Percentiles rank a stretch among this genome's conserved stretches.
These are phyloP conservation scores for Tulasnella sp. DNA, from an alignment of 768 basidiomycete genomes.

Conservation along the genomic window DNA sequence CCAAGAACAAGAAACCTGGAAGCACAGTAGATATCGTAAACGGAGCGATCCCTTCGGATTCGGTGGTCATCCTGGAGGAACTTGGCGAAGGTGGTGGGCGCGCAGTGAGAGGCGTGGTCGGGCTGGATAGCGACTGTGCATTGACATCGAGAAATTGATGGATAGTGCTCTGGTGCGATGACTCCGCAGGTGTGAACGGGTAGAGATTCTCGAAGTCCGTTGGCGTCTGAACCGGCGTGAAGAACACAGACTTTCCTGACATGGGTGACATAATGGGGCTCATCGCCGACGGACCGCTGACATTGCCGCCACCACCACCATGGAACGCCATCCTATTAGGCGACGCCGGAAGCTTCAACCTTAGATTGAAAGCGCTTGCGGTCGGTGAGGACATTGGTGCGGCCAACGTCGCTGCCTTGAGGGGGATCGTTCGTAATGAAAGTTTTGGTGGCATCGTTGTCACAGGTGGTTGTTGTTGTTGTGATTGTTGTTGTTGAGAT, in stretches of 20 bases:
- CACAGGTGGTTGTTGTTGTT: conserved; percentile 2
- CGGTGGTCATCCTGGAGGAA: conserved; percentile 38
- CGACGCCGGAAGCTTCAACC: conserved; percentile 3
- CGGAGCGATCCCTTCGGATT: conserved; percentile 13
- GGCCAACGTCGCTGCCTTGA: conserved; percentile 13
- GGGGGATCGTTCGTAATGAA: conserved; percentile 13
- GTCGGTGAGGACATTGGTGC: conserved; percentile 9
- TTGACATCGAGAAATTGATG: conserved; percentile 28
- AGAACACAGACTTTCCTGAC: conserved; percentile 14
- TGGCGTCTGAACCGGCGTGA: conserved; percentile 19
- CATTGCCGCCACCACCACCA: neutral
- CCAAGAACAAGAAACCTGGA: conserved; percentile 82
- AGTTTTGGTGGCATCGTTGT: conserved; percentile 18
- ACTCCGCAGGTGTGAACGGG: conserved; percentile 21
- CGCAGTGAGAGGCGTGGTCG: conserved; percentile 29
- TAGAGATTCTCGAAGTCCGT: conserved; percentile 32
- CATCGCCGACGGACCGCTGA: neutral
- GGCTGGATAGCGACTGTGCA: conserved; percentile 23
- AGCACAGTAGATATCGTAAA: conserved; percentile 88
- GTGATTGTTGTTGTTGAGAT: neutral
- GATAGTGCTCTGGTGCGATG: conserved; percentile 25
- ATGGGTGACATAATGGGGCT: neutral
- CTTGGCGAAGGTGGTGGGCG: conserved; percentile 44
- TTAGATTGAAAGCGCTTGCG: neutral
- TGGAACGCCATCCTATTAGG: neutral